Conservation (phyloP, 106 monocot species). For the Agapanthus africanus region DNA sequence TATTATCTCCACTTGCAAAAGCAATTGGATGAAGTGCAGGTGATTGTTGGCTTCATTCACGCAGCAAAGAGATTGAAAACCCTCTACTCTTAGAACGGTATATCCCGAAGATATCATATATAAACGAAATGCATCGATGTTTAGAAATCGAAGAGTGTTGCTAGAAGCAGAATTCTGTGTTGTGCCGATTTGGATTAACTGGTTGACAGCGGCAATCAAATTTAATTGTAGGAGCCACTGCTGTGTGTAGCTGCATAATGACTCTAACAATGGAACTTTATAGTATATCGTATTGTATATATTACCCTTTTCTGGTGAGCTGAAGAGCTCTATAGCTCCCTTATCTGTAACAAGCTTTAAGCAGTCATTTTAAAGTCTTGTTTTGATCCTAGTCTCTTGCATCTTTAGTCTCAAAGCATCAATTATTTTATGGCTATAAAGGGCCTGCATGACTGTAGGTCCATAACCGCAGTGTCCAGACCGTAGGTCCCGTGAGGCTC, state of each 20-base stretch:
- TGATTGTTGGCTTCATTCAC: slow-evolving; percentile 52
- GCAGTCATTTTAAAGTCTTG: neutral
- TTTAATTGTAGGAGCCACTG: no score
- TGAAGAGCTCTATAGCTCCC: no score
- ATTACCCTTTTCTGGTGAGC: no score
- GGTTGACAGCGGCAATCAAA: no score
- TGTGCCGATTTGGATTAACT: neutral
- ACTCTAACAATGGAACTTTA: neutral
- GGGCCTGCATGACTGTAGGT: no score
- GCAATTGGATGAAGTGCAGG: slow-evolving; percentile 77
- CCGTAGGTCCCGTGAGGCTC: no score
- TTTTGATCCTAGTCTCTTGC: neutral
- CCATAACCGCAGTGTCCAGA: no score
- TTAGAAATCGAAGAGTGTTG: neutral
- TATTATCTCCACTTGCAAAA: slow-evolving; percentile 21
- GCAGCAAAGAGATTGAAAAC: slow-evolving; percentile 48
- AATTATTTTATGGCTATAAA: no score
- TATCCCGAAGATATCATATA: neutral
- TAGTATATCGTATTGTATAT: neutral
- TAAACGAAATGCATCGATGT: neutral
- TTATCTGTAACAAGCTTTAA: neutral
- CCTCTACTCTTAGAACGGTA: neutral
- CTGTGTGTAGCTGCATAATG: slow-evolving; percentile 1
- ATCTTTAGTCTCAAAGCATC: neutral
- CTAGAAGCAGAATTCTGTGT: neutral